phyloP scores from a whole-genome alignment of 768 basidiomycete genomes.

The Leccinum truebloodii region DNA sequence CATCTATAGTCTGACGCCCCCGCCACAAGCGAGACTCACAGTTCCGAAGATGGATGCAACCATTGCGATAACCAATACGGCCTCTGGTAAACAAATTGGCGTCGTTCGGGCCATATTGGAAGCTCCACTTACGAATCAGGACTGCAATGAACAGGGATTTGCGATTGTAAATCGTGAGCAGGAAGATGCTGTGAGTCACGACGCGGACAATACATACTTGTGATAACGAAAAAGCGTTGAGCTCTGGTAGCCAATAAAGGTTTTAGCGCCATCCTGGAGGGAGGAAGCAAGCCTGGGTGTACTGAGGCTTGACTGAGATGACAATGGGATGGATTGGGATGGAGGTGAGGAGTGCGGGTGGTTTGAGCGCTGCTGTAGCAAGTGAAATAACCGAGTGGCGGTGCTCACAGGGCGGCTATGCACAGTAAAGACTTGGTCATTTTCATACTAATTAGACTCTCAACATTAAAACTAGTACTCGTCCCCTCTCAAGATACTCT shows the following conservation, averaged over 20 bases:
- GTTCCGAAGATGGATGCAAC: conserved; percentile 68
- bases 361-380: background rate
- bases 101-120: background rate
- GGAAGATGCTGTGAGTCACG: background rate
- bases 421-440: background rate
- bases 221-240: conserved; percentile 69
- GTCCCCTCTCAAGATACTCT: conserved; percentile 46
- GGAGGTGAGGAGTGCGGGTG: background rate
- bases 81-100: conserved; percentile 49
- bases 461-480: conserved; percentile 42
- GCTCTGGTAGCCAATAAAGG: conserved; percentile 71
- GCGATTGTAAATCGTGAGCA: conserved; percentile 13
- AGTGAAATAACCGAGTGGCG: background rate
- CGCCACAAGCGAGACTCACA: conserved; percentile 39
- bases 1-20: conserved; percentile 6
- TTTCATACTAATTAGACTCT: background rate
- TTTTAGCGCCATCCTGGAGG: conserved; percentile 62
- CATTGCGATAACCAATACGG: conserved; percentile 71
- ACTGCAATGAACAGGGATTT: conserved; percentile 37
- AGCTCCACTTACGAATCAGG: conserved; percentile 53
- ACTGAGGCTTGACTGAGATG: conserved; percentile 15
- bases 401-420: background rate
- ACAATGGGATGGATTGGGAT: conserved; percentile 7
- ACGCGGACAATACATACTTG: conserved; percentile 48
- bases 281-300: conserved; percentile 14